These are phyloP conservation scores for Infundibulicybe gibba DNA, from an alignment of 768 basidiomycete genomes.

Conservation along the genomic window DNA sequence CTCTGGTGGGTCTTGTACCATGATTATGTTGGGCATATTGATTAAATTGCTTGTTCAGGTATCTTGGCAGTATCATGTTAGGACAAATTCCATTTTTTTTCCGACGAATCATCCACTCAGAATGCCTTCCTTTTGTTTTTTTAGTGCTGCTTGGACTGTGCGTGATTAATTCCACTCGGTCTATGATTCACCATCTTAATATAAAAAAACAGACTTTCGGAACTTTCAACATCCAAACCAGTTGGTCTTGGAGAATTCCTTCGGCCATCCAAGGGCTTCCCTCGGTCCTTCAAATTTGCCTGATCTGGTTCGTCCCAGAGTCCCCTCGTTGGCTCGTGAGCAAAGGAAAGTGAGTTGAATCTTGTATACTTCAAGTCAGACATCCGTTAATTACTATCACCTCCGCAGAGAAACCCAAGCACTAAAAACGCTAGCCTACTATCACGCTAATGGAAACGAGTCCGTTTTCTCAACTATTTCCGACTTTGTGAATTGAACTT, in stretches of 20 bases:
- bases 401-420: conserved; percentile 39
- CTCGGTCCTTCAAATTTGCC: conserved; percentile 51
- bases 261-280: conserved; percentile 62
- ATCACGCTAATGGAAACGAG: conserved; percentile 51
- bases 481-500: background rate
- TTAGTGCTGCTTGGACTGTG: conserved; percentile 60
- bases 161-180: background rate
- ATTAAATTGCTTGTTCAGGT: conserved; percentile 29
- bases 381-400: conserved; percentile 11
- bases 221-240: conserved; percentile 53
- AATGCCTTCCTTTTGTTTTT: conserved; percentile 8
- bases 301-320: conserved; percentile 67
- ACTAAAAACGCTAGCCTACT: conserved; percentile 44
- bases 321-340: conserved; percentile 70
- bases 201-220: conserved; percentile 50
- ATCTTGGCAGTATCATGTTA: conserved; percentile 65
- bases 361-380: background rate
- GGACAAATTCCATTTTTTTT: conserved; percentile 13
- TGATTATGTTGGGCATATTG: background rate
- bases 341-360: conserved; percentile 40
- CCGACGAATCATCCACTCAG: conserved; percentile 1
- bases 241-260: conserved; percentile 74
- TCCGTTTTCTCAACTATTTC: conserved; percentile 5
- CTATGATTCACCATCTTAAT: conserved; percentile 28
- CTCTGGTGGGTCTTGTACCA: conserved; percentile 27